A percentile compares a stretch with the other conserved stretches of the same genome.
phyloP scores from a whole-genome alignment of 228 moss, liverwort and hornwort genomes.

The Sphagnum fallax region DNA sequence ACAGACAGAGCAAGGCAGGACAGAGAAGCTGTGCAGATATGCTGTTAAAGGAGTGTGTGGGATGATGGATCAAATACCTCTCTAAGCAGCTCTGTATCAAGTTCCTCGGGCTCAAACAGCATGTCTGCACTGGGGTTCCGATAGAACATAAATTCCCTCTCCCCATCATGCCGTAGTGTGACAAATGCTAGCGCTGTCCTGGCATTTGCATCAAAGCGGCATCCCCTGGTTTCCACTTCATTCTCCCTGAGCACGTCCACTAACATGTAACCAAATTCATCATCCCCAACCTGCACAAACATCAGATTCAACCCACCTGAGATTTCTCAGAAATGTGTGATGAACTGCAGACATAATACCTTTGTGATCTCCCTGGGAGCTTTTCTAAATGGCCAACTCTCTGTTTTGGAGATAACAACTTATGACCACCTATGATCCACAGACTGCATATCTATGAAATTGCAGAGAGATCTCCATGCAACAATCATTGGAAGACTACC shows the following conservation, averaged over 20 bases:
- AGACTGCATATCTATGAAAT: too few species aligned
- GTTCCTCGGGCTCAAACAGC: conserved; percentile 43
- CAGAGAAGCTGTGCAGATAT: too few species aligned
- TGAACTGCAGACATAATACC: too few species aligned
- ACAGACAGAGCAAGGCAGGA: too few species aligned
- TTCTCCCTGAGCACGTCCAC: conserved; percentile 55
- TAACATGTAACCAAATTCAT: conserved; percentile 58
- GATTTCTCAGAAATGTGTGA: too few species aligned
- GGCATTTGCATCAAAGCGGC: conserved; percentile 53
- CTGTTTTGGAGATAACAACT: too few species aligned
- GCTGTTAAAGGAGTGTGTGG: too few species aligned
- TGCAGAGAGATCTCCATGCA: too few species aligned
- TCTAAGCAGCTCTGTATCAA: conserved; percentile 47
- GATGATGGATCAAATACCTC: conserved; percentile 13
- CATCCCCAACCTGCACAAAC: conserved; percentile 46
- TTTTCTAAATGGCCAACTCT: too few species aligned
- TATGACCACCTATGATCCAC: too few species aligned
- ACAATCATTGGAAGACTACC: too few species aligned
- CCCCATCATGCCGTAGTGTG: conserved; percentile 45
- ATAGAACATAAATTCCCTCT: conserved; percentile 58
- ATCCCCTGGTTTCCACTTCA: conserved; percentile 52
- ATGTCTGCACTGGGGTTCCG: conserved; percentile 58
- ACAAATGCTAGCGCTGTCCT: conserved; percentile 59
- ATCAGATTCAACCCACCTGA: neutral
- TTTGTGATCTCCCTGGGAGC: too few species aligned